Evolutionary conservation across 352 stramenopile species (phyloP).

Genomic region (Pythium plurisporium): DNA sequence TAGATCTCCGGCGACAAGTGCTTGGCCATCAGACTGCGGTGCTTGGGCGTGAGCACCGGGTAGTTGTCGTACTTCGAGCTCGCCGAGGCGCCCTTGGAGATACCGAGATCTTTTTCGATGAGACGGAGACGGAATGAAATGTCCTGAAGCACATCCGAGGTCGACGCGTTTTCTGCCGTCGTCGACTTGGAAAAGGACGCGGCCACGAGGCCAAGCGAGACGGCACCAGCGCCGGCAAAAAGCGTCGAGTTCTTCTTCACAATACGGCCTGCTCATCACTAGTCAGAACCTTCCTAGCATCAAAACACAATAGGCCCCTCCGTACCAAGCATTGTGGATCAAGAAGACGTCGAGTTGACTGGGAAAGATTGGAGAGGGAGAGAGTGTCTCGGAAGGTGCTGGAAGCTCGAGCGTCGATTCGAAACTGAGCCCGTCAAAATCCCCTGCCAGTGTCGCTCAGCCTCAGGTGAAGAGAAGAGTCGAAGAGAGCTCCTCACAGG

Average conservation of each 20-base stretch:
- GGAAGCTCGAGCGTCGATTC: slow-evolving; percentile 24
- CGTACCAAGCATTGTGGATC: slow-evolving; percentile 15
- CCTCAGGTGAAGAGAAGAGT: neutral
- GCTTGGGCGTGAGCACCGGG: slow-evolving; percentile 75
- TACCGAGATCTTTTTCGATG: slow-evolving; percentile 63
- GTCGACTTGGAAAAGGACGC: slow-evolving; percentile 36
- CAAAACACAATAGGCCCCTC: too few relatives aligned
- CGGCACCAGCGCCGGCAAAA: slow-evolving; percentile 45
- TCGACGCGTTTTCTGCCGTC: slow-evolving; percentile 51
- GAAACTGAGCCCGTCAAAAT: slow-evolving; percentile 27
- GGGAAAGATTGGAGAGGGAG: neutral
- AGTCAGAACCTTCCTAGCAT: too few relatives aligned
- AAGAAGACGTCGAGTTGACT: neutral
- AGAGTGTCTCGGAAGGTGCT: slow-evolving; percentile 2
- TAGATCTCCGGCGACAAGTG: slow-evolving; percentile 78
- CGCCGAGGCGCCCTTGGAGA: slow-evolving; percentile 24
- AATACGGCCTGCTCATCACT: slow-evolving; percentile 29
- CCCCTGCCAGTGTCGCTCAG: too few relatives aligned
- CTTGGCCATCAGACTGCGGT: slow-evolving; percentile 87
- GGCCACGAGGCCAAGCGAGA: slow-evolving; percentile 53
- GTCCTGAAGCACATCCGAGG: slow-evolving; percentile 55
- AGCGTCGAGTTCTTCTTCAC: slow-evolving; percentile 53
- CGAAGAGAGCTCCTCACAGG: neutral
- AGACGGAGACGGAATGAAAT: slow-evolving; percentile 57
- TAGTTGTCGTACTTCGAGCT: slow-evolving; percentile 66